Conservation (phyloP, 2,329 filamentous ascomycete genomes). For the Botryotinia convoluta region DNA sequence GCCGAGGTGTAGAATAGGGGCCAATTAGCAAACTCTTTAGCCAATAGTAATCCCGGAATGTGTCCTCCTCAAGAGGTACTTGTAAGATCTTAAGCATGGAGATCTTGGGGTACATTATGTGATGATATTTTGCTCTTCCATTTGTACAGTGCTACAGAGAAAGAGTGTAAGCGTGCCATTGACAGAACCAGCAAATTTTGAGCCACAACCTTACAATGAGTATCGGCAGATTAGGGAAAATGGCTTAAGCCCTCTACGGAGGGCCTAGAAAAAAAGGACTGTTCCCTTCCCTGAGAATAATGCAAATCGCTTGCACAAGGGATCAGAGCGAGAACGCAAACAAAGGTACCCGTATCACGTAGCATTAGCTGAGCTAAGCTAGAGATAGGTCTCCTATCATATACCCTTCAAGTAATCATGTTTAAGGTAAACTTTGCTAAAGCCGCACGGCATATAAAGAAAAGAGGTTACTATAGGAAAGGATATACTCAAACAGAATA, state of each 20-base stretch:
- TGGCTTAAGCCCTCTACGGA: background rate
- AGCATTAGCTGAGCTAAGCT: background rate
- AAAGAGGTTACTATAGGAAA: background rate
- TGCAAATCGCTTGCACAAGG: background rate
- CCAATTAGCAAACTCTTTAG: background rate
- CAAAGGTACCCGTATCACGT: accelerated
- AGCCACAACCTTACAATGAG: background rate
- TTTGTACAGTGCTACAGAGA: background rate
- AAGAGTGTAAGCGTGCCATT: background rate
- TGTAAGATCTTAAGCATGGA: background rate
- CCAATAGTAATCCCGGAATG: background rate
- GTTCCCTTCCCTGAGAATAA: accelerated
- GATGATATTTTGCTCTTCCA: background rate
- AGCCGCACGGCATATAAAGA: background rate
- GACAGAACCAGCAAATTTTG: background rate
- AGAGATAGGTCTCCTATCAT: background rate
- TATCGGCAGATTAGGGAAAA: background rate
- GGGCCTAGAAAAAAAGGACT: background rate
- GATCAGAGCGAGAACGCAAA: background rate
- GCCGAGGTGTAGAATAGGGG: background rate
- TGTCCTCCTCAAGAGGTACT: background rate
- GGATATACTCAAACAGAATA: background rate
- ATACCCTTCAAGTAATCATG: background rate
- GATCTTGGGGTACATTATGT: background rate
- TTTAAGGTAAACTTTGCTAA: background rate